Evolutionary conservation across 768 basidiomycete species (phyloP), one percentile per base, ranked within the genome.

Genomic region (Pholiota conissans): DNA sequence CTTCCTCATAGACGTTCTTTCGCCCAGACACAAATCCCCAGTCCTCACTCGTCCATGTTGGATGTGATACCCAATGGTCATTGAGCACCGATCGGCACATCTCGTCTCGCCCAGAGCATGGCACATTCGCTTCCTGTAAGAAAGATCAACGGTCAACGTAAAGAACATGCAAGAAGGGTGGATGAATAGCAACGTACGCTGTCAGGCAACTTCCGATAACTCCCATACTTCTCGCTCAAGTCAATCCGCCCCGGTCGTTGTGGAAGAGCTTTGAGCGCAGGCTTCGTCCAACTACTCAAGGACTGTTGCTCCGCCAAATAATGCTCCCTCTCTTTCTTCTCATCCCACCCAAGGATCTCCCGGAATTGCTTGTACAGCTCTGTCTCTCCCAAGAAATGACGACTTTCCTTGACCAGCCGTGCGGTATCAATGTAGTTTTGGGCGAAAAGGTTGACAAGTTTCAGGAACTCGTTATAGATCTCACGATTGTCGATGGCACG

Each of bases 41-140:
- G 62, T 96, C 95, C 70, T 99, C 97, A 63, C 89, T 91, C 3
- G 91, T 89, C 86, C 93, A 96, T 1, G 93, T 91, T 1, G 97
- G 95, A 69, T 98, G 95, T 4, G 95, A 95, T 16, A 98, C 90
- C 96, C 96, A 99, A 63, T 96, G 93, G 69, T 99, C 97, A 68
- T 99, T 99, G 52, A 99, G 76, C 4, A 99, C 97, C 6, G 91
- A 87, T 67, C 88, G 90, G 72, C 96, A 98, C 89, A 98, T 95
- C 20, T 94, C 91, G 66, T 98, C 97, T 14, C 97, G 90, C 2
- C 97, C 97, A 2, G 95, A 91, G 67, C 97, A 99, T 0, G 89
- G 77, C 13, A 96, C 87, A 52, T 89, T 88, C 55, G 85, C 84
- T 72, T 95, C 95, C 94, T 97, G 65, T 32, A 52, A 14, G 11